These are phyloP conservation scores for Thalassiosira livingstoniorum DNA, from an alignment of 352 stramenopile species.

Conservation along the genomic window DNA sequence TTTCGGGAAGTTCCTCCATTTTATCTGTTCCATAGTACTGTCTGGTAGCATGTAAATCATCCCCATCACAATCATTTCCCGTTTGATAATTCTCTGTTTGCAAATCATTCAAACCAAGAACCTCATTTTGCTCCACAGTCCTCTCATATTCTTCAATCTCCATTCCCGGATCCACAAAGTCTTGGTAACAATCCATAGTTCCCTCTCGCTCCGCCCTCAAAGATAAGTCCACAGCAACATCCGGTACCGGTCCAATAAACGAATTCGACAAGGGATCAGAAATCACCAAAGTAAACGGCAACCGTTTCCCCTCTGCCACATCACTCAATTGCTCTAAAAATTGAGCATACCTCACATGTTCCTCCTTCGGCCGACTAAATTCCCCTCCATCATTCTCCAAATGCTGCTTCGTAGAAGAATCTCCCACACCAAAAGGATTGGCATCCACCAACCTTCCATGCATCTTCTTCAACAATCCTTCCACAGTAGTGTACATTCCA, in stretches of 20 bases:
- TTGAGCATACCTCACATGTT: conserved; percentile 39
- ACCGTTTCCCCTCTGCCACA: conserved; percentile 70
- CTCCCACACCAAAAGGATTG: conserved; percentile 87
- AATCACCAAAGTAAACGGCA: conserved; percentile 91
- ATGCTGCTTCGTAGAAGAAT: conserved; percentile 64
- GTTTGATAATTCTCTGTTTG: conserved; percentile 89
- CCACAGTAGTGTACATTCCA: conserved; percentile 93
- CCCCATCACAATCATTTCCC: too few species aligned
- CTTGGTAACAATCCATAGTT: conserved; percentile 38
- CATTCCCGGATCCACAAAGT: conserved; percentile 52
- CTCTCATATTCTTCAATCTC: conserved; percentile 89
- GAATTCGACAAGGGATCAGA: conserved; percentile 91
- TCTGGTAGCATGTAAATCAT: background rate
- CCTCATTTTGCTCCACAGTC: conserved; percentile 91
- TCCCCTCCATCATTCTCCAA: conserved; percentile 49
- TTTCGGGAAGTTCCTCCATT: conserved; percentile 31
- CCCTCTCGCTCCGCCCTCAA: background rate
- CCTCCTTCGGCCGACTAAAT: conserved; percentile 30
- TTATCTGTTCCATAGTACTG: conserved; percentile 45
- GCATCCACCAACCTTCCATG: conserved; percentile 85
- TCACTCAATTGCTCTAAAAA: conserved; percentile 72
- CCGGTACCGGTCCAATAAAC: conserved; percentile 82
- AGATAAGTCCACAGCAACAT: background rate
- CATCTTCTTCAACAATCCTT: conserved; percentile 91
- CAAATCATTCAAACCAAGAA: conserved; percentile 93